Conservation (phyloP, 495 filamentous ascomycete genomes). For the Penicillium psychrofluorescens region DNA sequence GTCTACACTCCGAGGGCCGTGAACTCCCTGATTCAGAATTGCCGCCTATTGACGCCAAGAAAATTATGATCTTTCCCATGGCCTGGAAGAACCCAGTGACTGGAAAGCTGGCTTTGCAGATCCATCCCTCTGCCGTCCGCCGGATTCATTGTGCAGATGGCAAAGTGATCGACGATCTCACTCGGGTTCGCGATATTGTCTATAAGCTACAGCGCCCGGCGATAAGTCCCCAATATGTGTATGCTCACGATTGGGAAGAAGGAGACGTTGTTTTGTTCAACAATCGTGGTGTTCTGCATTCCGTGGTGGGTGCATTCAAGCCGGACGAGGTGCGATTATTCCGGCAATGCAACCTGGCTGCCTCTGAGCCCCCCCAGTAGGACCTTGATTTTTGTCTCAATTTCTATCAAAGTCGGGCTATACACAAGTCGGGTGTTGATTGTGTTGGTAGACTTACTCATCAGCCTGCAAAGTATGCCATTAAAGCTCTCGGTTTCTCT, state of each 20-base stretch:
- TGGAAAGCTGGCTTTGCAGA: constrained; percentile 57
- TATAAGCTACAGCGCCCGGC: constrained; percentile 63
- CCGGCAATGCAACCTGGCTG: constrained; percentile 68
- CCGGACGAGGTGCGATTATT: constrained; percentile 65
- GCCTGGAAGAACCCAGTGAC: constrained; percentile 67
- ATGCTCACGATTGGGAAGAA: constrained; percentile 68
- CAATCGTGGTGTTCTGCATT: constrained; percentile 64
- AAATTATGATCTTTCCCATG: constrained; percentile 64
- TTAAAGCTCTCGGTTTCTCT: too few relatives aligned
- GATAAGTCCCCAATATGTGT: constrained; percentile 59
- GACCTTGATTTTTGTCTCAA: constrained; percentile 5
- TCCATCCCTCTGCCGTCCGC: constrained; percentile 61
- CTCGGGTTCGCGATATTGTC: constrained; percentile 57
- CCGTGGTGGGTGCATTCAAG: constrained; percentile 65
- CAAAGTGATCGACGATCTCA: constrained; percentile 56
- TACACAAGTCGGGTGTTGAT: not conserved
- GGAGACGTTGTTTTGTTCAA: constrained; percentile 69
- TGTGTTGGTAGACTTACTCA: not conserved
- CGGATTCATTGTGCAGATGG: constrained; percentile 57
- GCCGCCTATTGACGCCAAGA: constrained; percentile 52
- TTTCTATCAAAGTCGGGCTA: not conserved
- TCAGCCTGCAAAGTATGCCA: too few relatives aligned
- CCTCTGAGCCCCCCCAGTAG: constrained; percentile 20
- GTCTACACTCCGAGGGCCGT: constrained; percentile 52
- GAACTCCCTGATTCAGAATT: constrained; percentile 51